Conservation (phyloP, 192 early-diverging fungal genomes). For the Lunasporangiospora selenospora region DNA sequence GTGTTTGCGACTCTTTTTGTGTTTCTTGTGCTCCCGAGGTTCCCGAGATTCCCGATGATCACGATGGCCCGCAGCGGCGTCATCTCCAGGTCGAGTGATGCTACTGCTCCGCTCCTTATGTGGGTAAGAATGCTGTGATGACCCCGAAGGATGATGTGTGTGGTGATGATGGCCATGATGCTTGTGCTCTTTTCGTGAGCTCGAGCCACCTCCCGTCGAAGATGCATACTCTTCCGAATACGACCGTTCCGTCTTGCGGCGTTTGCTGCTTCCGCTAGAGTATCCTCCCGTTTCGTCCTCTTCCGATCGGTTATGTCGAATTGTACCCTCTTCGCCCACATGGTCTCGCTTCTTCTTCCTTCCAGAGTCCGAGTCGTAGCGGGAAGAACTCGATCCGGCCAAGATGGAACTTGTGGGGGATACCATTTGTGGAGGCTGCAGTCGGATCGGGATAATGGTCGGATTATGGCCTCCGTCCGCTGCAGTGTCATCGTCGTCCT, state of each 20-base stretch:
- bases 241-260: conserved; percentile 15
- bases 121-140: too few relatives aligned
- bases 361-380: conserved; percentile 33
- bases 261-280: conserved; percentile 19
- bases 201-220: too few relatives aligned
- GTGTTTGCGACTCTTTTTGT: conserved; percentile 46
- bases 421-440: conserved; percentile 33
- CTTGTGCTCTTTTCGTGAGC: conserved; percentile 18
- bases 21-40: conserved; percentile 39
- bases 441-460: conserved; percentile 35
- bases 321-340: background rate
- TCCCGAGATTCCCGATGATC: conserved; percentile 8
- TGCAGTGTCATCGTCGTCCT: conserved; percentile 15
- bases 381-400: background rate
- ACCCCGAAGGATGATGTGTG: too few relatives aligned
- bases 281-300: conserved; percentile 1
- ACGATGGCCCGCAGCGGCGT: background rate
- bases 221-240: conserved; percentile 40
- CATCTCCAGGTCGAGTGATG: background rate
- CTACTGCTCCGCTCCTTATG: background rate
- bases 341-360: conserved; percentile 19
- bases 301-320: too few relatives aligned
- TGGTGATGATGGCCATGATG: too few relatives aligned
- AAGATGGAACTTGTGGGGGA: background rate
- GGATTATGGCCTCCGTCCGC: too few relatives aligned